Base-by-base conservation (phyloP, 140 eudicot genomes). In the Bidens hawaiensis region DNA sequence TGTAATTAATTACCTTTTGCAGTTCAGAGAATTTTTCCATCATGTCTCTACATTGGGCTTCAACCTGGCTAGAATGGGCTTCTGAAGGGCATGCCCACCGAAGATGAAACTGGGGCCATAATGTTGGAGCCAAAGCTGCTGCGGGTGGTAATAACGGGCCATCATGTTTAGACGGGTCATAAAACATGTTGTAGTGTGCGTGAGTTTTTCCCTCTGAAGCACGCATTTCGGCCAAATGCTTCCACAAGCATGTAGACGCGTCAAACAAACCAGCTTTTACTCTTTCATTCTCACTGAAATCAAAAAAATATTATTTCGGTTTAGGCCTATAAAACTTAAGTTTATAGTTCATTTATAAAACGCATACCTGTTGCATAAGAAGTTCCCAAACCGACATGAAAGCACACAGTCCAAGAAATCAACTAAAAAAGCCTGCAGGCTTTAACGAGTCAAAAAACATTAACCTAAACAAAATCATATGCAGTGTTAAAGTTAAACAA, bases 91-190 rank as follows among this genome's bases (percentile, higher is more conserved):
- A 88, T 48, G 95, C 76, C 97, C 97, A 94, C 52, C 99, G 94
- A 68, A 94, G 95, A 75, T 88, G 99, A 55, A 93, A 93, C 65
- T 88, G 99, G 21, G 99, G 99, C 99, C 99, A 93, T 45, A 93
- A 55, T 2, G 99, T 93, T 54, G 99, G 99, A 41, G 97, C 95
- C 64, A 93, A 86, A 76, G 97, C 97, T 41, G 99, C 99, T 14
- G 99, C 97, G 34, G 97, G 97, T 60, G 99, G 99, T 70, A 88
- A 78, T 64, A 93, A 57, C 22, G 95, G 84, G 56, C 94, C 86
- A 16, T 77, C 84, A 42, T 82, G 81, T 64, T 83, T 88, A 30
- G 78, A 73, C 17, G 90, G 83, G 22, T 94, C 80, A 62, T 88
- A 94, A 46, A 88, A 88, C 54, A 77, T 66, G 76, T 94, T 94